phyloP scores from a whole-genome alignment of 2,329 filamentous ascomycete species.

The Alternaria sp. region DNA sequence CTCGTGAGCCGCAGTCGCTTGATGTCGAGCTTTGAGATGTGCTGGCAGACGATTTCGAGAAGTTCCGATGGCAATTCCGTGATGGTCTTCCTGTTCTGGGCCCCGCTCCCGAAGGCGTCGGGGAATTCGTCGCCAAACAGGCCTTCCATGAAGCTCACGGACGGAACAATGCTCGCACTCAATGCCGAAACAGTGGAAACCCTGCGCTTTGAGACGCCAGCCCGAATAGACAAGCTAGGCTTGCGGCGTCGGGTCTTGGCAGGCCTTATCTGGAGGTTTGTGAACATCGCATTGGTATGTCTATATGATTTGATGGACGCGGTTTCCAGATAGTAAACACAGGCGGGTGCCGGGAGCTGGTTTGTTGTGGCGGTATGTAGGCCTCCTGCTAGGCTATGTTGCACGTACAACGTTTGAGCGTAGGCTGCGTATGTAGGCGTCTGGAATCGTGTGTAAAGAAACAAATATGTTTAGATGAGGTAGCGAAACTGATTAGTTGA shows the following conservation, averaged over 20 bases:
- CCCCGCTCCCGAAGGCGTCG: conserved; percentile 21
- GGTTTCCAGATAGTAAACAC: background rate
- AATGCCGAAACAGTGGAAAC: conserved; percentile 20
- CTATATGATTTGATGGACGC: background rate
- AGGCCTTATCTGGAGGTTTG: conserved; percentile 26
- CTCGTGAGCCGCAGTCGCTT: conserved; percentile 28
- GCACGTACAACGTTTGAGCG: background rate
- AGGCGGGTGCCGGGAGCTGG: background rate
- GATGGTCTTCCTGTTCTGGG: conserved; percentile 24
- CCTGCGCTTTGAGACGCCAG: conserved; percentile 30
- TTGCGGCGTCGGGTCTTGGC: conserved; percentile 28
- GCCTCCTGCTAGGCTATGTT: background rate
- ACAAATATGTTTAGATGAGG: background rate
- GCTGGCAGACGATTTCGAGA: conserved; percentile 19
- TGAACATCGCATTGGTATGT: conserved; percentile 16
- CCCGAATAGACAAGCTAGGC: conserved; percentile 29
- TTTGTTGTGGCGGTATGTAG: background rate
- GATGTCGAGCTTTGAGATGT: conserved; percentile 26
- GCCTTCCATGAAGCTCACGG: conserved; percentile 31
- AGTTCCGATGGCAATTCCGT: conserved; percentile 29
- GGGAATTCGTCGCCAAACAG: conserved; percentile 36
- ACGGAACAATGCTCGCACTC: conserved; percentile 28
- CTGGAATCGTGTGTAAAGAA: background rate
- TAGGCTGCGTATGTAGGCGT: background rate
- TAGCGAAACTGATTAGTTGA: background rate